Conservation (phyloP, 345 rosid genomes). For the Lepidium sativum region DNA sequence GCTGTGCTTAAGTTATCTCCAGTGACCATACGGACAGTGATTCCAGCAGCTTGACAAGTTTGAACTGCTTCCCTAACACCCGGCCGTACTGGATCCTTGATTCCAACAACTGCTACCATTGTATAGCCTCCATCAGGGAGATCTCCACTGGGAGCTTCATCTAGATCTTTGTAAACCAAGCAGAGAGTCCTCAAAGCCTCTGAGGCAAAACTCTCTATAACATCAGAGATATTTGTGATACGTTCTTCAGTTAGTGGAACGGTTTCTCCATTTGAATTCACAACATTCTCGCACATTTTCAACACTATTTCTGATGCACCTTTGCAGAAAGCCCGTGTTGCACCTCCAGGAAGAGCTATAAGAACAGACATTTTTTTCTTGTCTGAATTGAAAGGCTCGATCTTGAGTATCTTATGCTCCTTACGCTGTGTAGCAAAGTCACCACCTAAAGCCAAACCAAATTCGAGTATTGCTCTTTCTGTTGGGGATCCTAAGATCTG, state of each 20-base stretch:
- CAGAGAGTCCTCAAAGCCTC: conserved; percentile 70
- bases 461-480: conserved; percentile 60
- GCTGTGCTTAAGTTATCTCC: conserved; percentile 73
- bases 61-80: conserved; percentile 64
- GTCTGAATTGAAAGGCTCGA: conserved; percentile 72
- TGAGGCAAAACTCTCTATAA: conserved; percentile 51
- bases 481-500: conserved; percentile 65
- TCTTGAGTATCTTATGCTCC: conserved; percentile 49
- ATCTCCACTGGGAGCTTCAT: conserved; percentile 30
- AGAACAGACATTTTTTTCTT: conserved; percentile 71
- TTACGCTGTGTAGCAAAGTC: conserved; percentile 37
- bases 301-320: conserved; percentile 72
- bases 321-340: conserved; percentile 50
- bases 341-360: conserved; percentile 38
- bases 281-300: conserved; percentile 43
- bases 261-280: conserved; percentile 35
- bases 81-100: conserved; percentile 63
- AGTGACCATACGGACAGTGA: conserved; percentile 62
- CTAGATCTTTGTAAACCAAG: conserved; percentile 52
- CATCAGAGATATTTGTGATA: conserved; percentile 30
- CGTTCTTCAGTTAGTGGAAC: conserved; percentile 40
- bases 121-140: conserved; percentile 60
- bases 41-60: conserved; percentile 65
- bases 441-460: conserved; percentile 60
- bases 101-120: conserved; percentile 58